Evolutionary conservation across 257 asterid genomes (phyloP).

Genomic region (Pogostemon cablin): DNA sequence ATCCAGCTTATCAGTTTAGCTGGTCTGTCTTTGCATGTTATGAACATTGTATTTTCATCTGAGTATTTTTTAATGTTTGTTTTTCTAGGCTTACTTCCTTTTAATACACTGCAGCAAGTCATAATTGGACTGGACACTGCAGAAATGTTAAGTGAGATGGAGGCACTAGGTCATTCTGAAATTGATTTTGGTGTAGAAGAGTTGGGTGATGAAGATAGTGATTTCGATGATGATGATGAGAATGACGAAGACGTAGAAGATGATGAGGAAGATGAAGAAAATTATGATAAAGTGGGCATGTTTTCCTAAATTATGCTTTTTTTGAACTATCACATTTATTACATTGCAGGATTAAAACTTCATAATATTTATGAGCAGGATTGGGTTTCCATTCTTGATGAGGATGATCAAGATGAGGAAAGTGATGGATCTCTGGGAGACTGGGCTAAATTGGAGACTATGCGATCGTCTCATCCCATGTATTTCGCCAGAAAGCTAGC

Average conservation of each 20-base stretch:
- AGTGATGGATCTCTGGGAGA: conserved; percentile 87
- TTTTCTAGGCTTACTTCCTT: conserved; percentile 36
- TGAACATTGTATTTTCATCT: conserved; percentile 13
- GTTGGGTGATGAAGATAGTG: conserved; percentile 72
- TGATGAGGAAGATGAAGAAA: conserved; percentile 57
- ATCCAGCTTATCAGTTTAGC: conserved; percentile 8
- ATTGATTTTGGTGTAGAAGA: conserved; percentile 67
- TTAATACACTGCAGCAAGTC: conserved; percentile 81
- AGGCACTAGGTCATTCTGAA: conserved; percentile 71
- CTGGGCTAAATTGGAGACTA: conserved; percentile 96
- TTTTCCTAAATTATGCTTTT: conserved; percentile 26
- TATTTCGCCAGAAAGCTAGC: conserved; percentile 83
- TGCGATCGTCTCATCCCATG: conserved; percentile 97
- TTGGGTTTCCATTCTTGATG: conserved; percentile 87
- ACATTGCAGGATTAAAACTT: conserved; percentile 30
- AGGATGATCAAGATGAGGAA: conserved; percentile 71
- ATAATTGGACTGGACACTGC: conserved; percentile 87
- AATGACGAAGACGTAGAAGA: conserved; percentile 59
- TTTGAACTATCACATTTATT: conserved; percentile 24
- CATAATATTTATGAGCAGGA: conserved; percentile 60
- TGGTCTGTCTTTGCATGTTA: conserved; percentile 23
- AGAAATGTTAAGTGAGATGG: conserved; percentile 82
- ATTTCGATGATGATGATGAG: conserved; percentile 67
- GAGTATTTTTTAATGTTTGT: conserved; percentile 15
- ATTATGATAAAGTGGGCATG: conserved; percentile 52